A percentile compares a stretch with the other conserved stretches of the same genome.
Evolutionary conservation across 176 grass and related monocot species (phyloP).

Genomic region (Bonia amplexicaulis): DNA sequence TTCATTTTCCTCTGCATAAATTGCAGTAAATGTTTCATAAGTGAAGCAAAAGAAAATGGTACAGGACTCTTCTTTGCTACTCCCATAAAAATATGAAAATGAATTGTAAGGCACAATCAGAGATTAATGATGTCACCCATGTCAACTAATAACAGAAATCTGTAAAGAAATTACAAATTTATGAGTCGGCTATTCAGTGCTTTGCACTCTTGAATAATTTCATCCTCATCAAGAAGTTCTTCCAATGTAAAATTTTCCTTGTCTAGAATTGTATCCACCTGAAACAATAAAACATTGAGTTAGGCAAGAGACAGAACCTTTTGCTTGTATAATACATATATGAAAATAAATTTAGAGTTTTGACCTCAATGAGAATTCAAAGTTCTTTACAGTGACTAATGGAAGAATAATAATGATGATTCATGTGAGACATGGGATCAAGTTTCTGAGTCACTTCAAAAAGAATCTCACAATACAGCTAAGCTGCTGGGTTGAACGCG

Average conservation of each 20-base stretch:
- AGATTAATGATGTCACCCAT: not conserved
- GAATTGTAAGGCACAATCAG: not conserved
- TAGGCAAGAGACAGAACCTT: slow-evolving; percentile 8
- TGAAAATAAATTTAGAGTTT: not conserved
- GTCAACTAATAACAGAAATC: slow-evolving; percentile 3
- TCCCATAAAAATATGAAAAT: not conserved
- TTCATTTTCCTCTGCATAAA: not conserved
- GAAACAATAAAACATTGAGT: slow-evolving; percentile 25
- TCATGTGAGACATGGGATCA: not conserved
- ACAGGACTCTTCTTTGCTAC: not conserved
- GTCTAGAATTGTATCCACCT: slow-evolving; percentile 99
- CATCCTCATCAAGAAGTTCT: slow-evolving; percentile 99
- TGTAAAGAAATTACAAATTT: slow-evolving; percentile 74
- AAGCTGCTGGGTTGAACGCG: not conserved
- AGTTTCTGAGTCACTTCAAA: not conserved
- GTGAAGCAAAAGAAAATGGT: not conserved
- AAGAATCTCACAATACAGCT: not conserved
- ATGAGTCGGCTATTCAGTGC: slow-evolving; percentile 89
- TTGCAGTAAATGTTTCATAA: not conserved
- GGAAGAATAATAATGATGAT: not conserved
- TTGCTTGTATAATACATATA: not conserved
- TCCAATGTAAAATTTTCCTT: slow-evolving; percentile 97
- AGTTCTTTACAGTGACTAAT: slow-evolving; percentile 5
- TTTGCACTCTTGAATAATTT: slow-evolving; percentile 99
- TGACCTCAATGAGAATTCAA: not conserved